A percentile compares a stretch with the other conserved stretches of the same genome.
Evolutionary conservation across 805 yeast genomes (phyloP).

Genomic region (Candida suzukii): DNA sequence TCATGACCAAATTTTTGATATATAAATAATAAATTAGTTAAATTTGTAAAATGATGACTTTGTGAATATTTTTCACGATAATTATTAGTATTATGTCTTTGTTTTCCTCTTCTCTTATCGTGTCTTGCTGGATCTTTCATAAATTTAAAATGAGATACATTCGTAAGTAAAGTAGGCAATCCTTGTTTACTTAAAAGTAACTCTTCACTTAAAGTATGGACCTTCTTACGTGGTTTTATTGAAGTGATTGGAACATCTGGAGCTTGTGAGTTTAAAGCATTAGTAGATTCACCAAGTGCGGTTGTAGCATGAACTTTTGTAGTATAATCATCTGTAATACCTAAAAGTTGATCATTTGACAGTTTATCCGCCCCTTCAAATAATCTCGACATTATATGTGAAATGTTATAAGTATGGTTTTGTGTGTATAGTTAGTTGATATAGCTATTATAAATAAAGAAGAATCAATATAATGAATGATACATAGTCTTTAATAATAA

Average conservation of each 20-base stretch:
- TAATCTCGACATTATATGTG: not conserved
- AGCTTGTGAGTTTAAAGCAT: not conserved
- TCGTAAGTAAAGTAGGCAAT: slow-evolving; percentile 40
- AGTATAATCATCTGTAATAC: slow-evolving; percentile 12
- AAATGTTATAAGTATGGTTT: too few relatives aligned
- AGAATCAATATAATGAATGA: too few relatives aligned
- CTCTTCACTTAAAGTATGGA: slow-evolving; percentile 45
- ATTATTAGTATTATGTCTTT: slow-evolving; percentile 16
- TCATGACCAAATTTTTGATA: slow-evolving; percentile 75
- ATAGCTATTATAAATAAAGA: too few relatives aligned
- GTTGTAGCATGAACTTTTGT: not conserved
- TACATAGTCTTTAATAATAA: too few relatives aligned
- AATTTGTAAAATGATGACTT: slow-evolving; percentile 41
- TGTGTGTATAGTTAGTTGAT: too few relatives aligned
- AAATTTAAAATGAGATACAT: slow-evolving; percentile 28
- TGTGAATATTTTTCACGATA: slow-evolving; percentile 16
- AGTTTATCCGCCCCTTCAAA: slow-evolving; percentile 10
- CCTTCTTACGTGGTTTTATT: slow-evolving; percentile 17
- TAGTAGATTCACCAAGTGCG: not conserved
- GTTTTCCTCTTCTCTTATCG: slow-evolving; percentile 8
- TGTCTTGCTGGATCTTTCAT: slow-evolving; percentile 13
- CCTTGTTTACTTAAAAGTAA: slow-evolving; percentile 50
- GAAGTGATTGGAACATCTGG: slow-evolving; percentile 1
- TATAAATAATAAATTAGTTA: slow-evolving; percentile 40
- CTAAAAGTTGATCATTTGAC: slow-evolving; percentile 22